Evolutionary conservation across 225 moss, liverwort and hornwort genomes (phyloP).

Genomic region (Thuidium tamariscinum): DNA sequence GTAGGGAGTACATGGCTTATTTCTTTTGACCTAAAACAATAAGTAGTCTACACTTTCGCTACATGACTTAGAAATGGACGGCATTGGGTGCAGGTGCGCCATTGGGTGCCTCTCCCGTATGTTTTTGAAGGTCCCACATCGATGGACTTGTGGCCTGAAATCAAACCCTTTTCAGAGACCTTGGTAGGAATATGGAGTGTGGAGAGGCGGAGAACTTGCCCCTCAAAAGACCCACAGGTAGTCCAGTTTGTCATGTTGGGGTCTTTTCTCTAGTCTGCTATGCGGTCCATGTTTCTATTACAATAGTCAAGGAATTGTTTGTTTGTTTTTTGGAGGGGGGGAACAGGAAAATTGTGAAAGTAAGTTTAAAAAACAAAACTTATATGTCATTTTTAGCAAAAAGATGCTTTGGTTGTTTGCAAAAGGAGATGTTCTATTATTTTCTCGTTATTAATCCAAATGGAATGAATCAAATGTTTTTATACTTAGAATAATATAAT

Average conservation of each 20-base stretch:
- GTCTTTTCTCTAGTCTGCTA: not conserved
- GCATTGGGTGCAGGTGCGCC: too few species aligned
- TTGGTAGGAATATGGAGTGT: too few species aligned
- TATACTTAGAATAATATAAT: not conserved
- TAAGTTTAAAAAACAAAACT: fast-evolving
- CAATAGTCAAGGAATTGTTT: not conserved
- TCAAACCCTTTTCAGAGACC: too few species aligned
- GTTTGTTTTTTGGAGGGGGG: too few species aligned
- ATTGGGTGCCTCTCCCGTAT: too few species aligned
- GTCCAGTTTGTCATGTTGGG: not conserved
- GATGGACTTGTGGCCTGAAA: too few species aligned
- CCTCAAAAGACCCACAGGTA: not conserved
- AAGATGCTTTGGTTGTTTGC: fast-evolving
- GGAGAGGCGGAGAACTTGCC: not conserved
- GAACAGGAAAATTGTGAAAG: not conserved
- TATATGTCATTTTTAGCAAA: not conserved
- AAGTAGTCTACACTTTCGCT: too few species aligned
- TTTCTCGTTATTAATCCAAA: not conserved
- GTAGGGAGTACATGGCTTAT: too few species aligned
- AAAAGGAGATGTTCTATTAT: not conserved
- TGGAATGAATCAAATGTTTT: not conserved
- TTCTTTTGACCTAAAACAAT: too few species aligned
- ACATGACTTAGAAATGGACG: too few species aligned
- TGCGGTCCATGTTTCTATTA: fast-evolving
- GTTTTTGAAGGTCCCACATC: too few species aligned